Evolutionary conservation across 306 rosid genomes (phyloP), one percentile per base, ranked within the genome.

Genomic region (Phaseolus lunatus): DNA sequence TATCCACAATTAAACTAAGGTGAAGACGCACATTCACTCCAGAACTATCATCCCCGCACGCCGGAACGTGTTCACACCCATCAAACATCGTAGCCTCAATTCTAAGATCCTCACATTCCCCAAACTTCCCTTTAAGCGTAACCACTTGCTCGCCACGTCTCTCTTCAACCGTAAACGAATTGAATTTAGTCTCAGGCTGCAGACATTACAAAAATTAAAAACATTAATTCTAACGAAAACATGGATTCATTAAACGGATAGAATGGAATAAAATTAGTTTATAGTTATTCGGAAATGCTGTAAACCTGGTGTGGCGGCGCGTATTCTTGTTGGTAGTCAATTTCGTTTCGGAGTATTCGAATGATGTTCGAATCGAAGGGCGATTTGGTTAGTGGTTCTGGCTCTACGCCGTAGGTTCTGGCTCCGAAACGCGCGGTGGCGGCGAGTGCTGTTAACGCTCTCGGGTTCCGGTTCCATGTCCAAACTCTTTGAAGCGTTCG

Each of bases 31-130:
- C 66, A 77, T 86, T 87, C 52, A 67, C 86, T 16, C 82, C 93
- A 37, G 87, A 81, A 64, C 72, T 73, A 45, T 92, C 90, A 67
- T 89, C 94, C 70, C 85, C 90, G 44, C 24, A 54, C 41, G 53
- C 89, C 10, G 92, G 92, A 78, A 85, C 86, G 7, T 65, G 74
- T 47, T 81, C 82, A 67, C 12, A 88, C 31, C 96, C 91, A 82
- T 95, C 96, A 78, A 90, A 95, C 96, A 92, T 89, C 12, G 97
- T 90, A 45, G 88, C 96, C 61, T 90, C 91, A 57, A 95, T 86
- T 77, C 81, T 90, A 47, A 95, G 72, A 44, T 87, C 88, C 79
- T 94, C 98, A 53, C 15, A 41, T 20, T 85, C 91, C 59, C 86
- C 89, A 67, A 81, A 90, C 61, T 33, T 90, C 13, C 97, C 76